Conservation (phyloP, 2,329 filamentous ascomycete species). For the Aspergillus texensis region DNA sequence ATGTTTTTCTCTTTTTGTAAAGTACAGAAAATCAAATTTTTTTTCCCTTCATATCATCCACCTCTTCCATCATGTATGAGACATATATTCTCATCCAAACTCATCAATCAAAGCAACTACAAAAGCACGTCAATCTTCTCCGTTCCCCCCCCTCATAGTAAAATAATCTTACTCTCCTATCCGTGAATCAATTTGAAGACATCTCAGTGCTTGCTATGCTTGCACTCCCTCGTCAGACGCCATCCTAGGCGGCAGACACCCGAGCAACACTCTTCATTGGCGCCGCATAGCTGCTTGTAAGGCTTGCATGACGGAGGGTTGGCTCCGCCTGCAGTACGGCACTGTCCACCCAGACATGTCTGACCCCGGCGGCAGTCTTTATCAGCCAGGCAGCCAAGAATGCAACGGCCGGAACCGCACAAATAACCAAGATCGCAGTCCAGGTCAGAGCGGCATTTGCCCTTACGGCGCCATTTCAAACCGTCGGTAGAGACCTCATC, state of each 20-base stretch:
- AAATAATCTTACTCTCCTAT: not conserved
- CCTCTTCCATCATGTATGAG: not conserved
- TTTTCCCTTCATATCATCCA: not conserved
- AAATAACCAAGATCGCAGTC: slow-evolving; percentile 10
- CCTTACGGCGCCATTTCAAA: not conserved
- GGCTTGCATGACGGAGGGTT: not conserved
- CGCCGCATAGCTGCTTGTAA: not conserved
- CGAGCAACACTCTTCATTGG: slow-evolving; percentile 3
- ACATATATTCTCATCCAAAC: not conserved
- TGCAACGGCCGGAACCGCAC: slow-evolving; percentile 6
- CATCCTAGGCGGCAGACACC: not conserved
- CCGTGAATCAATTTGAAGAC: no score
- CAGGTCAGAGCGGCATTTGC: not conserved
- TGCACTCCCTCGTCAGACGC: not conserved
- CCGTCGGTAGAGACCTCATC: not conserved
- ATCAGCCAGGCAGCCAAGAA: slow-evolving; percentile 4
- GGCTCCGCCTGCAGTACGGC: not conserved
- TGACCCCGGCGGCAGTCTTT: slow-evolving; percentile 10
- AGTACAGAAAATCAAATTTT: not conserved
- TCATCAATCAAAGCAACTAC: not conserved
- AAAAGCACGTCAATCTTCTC: not conserved
- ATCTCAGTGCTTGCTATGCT: not conserved
- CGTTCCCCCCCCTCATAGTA: no score
- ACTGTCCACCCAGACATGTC: not conserved
- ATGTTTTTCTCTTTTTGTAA: not conserved